phyloP scores from a whole-genome alignment of 2,329 filamentous ascomycete species.

The Bipolaris bicolor region DNA sequence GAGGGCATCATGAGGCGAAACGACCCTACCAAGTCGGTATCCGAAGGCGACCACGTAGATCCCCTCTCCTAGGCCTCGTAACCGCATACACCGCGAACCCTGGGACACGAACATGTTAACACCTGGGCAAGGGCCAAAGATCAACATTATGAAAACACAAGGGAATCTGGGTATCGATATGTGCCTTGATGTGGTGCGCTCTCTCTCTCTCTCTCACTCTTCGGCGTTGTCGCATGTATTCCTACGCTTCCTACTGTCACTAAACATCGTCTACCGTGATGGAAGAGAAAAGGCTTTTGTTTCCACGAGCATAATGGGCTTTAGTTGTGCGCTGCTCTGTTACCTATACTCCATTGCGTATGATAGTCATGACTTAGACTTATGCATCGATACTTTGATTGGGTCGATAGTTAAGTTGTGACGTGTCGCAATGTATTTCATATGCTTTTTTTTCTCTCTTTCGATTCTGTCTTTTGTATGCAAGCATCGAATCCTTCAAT shows the following conservation, averaged over 20 bases:
- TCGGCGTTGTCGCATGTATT: slow-evolving; percentile 44
- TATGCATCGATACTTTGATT: slow-evolving; percentile 4
- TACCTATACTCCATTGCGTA: slow-evolving; percentile 43
- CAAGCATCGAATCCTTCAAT: not conserved
- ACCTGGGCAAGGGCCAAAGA: not conserved
- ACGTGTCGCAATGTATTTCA: not conserved
- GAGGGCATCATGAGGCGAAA: slow-evolving; percentile 92
- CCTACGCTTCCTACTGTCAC: slow-evolving; percentile 49
- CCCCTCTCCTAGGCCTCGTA: slow-evolving; percentile 56
- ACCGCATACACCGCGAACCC: not conserved
- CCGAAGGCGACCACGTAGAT: slow-evolving; percentile 61
- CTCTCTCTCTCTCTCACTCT: slow-evolving; percentile 18
- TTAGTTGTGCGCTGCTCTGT: slow-evolving; percentile 28
- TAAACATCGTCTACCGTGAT: slow-evolving; percentile 38
- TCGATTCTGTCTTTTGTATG: not conserved
- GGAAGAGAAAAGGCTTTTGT: slow-evolving; percentile 18
- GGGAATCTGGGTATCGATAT: slow-evolving; percentile 3
- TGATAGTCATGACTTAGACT: slow-evolving; percentile 27
- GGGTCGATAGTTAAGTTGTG: not conserved
- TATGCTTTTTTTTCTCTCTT: not conserved
- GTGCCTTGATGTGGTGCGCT: slow-evolving; percentile 5
- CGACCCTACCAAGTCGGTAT: slow-evolving; percentile 56
- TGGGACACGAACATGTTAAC: not conserved
- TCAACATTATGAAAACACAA: not conserved
- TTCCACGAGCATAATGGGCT: slow-evolving; percentile 24